Base-by-base conservation (phyloP, 2,329 filamentous ascomycete species). In the Epichloe elymi region DNA sequence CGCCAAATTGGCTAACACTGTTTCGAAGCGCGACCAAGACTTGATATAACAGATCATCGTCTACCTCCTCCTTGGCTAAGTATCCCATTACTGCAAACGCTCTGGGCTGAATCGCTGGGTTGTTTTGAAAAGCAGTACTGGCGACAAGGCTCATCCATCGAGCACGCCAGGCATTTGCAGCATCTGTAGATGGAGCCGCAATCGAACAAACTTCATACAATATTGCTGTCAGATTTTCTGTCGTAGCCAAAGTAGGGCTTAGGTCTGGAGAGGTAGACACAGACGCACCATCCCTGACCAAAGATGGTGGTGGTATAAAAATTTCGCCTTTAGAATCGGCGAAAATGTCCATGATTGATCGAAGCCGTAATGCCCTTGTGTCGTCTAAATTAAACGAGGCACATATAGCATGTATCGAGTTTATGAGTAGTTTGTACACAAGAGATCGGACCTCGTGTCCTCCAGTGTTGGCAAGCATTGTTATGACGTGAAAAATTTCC, bases 81-180 rank as follows among this genome's bases (percentile, higher is more conserved):
- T 81, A 85, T 14, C 82, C 82, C 82, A 86, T 85, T 40, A 85
- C 82, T 2, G 80, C 76, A 58, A 86, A 86, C 1, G 82, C 82
- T 19, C 80, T 71, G 5, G 82, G 81, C 56, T 86, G 82, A 51
- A 86, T 82, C 2, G 82, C 81, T 8, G 82, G 82, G 59, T 86
- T 86, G 60, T 82, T 85, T 60, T 86, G 82, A 61, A 86, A 86
- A 0, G 82, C 82, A 10, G 82, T 86, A 60, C 82, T 86, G 15
- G 82, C 81, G 39, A 86, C 81, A 20, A 86, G 68, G 58, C 81
- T 84, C 82, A 86, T 85, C 82, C 82, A 86, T 19, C 82, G 75
- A 19, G 82, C 82, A 26, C 82, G 76, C 82, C 82, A 86, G 15
- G 78, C 75, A 58, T 86, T 86, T 20, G 80, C 76, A 59, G 82